phyloP scores from a whole-genome alignment of 257 asterid genomes.

The Przewalskia tangutica region DNA sequence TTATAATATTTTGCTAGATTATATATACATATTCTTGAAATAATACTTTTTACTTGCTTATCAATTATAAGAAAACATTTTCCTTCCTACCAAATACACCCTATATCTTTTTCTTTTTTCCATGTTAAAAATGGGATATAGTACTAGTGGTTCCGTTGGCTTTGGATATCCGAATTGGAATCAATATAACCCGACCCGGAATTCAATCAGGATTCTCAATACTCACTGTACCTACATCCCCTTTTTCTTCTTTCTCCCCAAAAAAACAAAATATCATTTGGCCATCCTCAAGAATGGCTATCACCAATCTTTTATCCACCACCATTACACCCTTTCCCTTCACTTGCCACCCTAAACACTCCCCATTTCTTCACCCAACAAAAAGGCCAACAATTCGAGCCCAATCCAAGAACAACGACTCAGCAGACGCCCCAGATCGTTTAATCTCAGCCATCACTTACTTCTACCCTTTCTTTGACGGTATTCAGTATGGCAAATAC shows the following conservation, averaged over 20 bases:
- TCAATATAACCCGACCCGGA: too few relatives aligned
- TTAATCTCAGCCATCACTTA: conserved; percentile 74
- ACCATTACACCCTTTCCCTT: conserved; percentile 4
- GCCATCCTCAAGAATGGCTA: conserved; percentile 29
- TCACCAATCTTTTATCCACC: conserved; percentile 33
- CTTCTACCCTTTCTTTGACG: conserved; percentile 96
- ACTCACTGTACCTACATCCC: not conserved
- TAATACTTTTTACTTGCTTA: too few relatives aligned
- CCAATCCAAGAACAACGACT: conserved; percentile 49
- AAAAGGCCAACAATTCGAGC: conserved; percentile 15
- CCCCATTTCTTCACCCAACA: conserved; percentile 5
- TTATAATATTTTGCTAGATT: too few relatives aligned
- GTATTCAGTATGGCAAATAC: conserved; percentile 82
- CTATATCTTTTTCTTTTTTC: too few relatives aligned
- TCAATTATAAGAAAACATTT: too few relatives aligned
- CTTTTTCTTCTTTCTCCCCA: not conserved
- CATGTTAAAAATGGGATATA: too few relatives aligned
- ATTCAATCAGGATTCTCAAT: too few relatives aligned
- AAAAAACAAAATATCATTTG: conserved; percentile 10
- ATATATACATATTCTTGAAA: too few relatives aligned
- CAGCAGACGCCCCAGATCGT: conserved; percentile 80
- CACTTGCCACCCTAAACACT: conserved; percentile 10
- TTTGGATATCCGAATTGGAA: too few relatives aligned
- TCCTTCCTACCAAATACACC: too few relatives aligned
- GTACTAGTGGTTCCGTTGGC: too few relatives aligned